phyloP scores from a whole-genome alignment of 2,329 filamentous ascomycete species.

The Metarhizium sp. region DNA sequence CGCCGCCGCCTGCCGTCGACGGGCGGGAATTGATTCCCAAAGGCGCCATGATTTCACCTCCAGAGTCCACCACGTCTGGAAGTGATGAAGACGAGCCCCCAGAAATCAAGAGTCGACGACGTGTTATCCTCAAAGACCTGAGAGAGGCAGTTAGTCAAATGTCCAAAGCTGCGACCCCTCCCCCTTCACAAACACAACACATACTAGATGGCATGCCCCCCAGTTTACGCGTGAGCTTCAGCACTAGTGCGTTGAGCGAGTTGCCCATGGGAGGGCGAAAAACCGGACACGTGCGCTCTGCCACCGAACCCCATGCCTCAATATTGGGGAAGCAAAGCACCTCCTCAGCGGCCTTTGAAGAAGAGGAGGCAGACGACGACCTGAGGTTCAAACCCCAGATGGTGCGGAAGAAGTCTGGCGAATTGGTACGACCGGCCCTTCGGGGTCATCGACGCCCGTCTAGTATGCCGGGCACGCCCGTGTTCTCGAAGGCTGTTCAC shows the following conservation, averaged over 20 bases:
- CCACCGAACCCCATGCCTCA: constrained; percentile 43
- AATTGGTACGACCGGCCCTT: constrained; percentile 87
- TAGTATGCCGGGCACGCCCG: constrained; percentile 95
- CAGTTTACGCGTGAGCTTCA: constrained; percentile 36
- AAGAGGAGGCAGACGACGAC: constrained; percentile 56
- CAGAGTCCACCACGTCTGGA: constrained; percentile 71
- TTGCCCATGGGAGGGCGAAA: constrained; percentile 31
- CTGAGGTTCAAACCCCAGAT: constrained; percentile 68
- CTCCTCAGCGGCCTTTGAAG: constrained; percentile 45
- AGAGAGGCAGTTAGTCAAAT: constrained; percentile 78
- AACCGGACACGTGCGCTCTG: constrained; percentile 42
- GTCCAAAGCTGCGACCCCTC: constrained; percentile 37
- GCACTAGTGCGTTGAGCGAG: constrained; percentile 34
- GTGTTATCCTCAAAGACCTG: constrained; percentile 54
- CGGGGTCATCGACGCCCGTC: constrained; percentile 73
- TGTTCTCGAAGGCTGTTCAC: constrained; percentile 94
- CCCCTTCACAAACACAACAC: constrained; percentile 38
- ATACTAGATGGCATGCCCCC: constrained; percentile 4
- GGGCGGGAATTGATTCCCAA: constrained; percentile 58
- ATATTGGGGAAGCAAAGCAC: constrained; percentile 36
- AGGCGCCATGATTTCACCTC: constrained; percentile 82
- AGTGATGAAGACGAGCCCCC: constrained; percentile 70
- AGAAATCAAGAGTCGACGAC: constrained; percentile 35
- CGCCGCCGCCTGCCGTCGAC: constrained; percentile 72
- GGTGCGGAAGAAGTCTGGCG: constrained; percentile 96